phyloP scores from a whole-genome alignment of 169 alveolate genomes.

The Plasmodium reichenowi region DNA sequence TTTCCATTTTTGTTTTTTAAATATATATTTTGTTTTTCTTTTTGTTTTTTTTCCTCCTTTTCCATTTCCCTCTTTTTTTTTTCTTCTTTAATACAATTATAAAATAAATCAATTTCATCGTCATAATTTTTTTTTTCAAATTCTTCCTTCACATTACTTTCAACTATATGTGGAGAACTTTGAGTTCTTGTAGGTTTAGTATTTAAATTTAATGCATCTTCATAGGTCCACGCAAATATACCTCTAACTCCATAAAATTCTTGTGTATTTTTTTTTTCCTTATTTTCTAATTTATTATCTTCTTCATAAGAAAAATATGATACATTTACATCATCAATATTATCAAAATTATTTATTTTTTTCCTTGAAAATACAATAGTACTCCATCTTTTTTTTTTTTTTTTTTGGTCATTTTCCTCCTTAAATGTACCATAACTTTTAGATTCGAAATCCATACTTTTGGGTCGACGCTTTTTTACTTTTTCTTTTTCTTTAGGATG shows the following conservation, averaged over 20 bases:
- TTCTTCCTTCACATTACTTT: neutral
- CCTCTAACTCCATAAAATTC: slow-evolving; percentile 2
- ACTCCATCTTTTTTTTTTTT: neutral
- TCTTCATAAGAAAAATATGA: neutral
- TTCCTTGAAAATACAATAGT: neutral
- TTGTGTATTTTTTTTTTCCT: neutral
- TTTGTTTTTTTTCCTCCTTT: too few relatives aligned
- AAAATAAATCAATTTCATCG: slow-evolving; percentile 2
- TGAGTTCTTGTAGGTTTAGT: neutral
- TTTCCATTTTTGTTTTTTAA: too few relatives aligned
- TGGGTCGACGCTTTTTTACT: neutral
- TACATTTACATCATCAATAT: neutral
- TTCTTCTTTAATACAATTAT: slow-evolving; percentile 9
- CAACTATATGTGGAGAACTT: neutral
- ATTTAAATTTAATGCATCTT: neutral
- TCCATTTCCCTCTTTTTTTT: neutral
- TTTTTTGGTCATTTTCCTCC: neutral
- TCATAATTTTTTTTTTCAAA: slow-evolving; percentile 1
- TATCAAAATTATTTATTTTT: neutral
- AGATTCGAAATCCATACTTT: neutral
- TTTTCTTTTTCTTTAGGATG: neutral
- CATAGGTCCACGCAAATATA: slow-evolving; percentile 17
- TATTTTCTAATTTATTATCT: neutral
- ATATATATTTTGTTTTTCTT: too few relatives aligned
- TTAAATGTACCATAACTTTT: neutral